phyloP scores from a whole-genome alignment of 2,329 filamentous ascomycete genomes.

The Microcera coccophila region DNA sequence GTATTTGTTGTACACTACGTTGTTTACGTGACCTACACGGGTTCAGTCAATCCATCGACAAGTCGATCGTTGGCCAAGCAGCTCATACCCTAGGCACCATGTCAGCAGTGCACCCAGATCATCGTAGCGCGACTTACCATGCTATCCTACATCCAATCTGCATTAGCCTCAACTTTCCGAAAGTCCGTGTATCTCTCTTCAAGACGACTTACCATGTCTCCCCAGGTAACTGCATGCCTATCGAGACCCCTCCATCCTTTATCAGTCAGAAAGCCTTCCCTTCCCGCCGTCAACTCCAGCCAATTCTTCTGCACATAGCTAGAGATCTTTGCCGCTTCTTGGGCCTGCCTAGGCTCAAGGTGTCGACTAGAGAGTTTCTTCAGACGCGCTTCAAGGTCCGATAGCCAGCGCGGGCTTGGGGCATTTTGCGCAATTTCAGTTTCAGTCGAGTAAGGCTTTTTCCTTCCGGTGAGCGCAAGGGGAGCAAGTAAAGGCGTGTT shows the following conservation, averaged over 20 bases:
- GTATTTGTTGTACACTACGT: slow-evolving; percentile 77
- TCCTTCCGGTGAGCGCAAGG: background rate
- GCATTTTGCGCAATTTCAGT: slow-evolving; percentile 4
- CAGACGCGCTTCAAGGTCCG: background rate
- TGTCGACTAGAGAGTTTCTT: background rate
- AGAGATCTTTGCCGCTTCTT: slow-evolving; percentile 11
- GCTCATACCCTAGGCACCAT: background rate
- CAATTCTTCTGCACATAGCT: slow-evolving; percentile 48
- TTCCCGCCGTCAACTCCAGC: slow-evolving; percentile 67
- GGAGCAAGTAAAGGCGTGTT: slow-evolving; percentile 1
- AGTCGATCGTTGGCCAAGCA: too few species aligned
- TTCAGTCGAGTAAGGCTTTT: slow-evolving; percentile 5
- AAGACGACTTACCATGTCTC: slow-evolving; percentile 69
- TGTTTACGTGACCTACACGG: slow-evolving; percentile 67
- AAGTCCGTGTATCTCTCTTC: too few species aligned
- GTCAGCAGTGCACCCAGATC: background rate
- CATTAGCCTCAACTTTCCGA: too few species aligned
- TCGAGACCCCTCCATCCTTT: slow-evolving; percentile 56
- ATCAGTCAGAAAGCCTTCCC: slow-evolving; percentile 69
- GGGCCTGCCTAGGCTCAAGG: background rate
- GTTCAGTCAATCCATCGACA: slow-evolving; percentile 2
- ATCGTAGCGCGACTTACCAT: slow-evolving; percentile 44
- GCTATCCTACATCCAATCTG: slow-evolving; percentile 41
- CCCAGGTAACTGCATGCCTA: slow-evolving; percentile 70
- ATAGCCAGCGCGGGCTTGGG: slow-evolving; percentile 10